Evolutionary conservation across 2,329 filamentous ascomycete species (phyloP).

Genomic region (Verticillium alfalfae): DNA sequence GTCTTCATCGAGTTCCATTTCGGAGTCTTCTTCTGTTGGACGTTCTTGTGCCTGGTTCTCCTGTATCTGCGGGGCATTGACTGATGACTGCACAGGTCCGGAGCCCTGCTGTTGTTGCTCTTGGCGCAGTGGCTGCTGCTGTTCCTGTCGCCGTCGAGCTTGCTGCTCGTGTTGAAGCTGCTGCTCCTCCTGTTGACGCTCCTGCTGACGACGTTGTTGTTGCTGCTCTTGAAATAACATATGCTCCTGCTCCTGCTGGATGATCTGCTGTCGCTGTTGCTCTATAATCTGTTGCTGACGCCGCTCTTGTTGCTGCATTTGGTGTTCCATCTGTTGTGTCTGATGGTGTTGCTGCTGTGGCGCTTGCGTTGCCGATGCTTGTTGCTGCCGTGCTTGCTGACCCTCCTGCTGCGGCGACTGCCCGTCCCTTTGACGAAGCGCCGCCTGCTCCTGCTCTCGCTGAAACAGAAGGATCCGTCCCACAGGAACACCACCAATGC

Average conservation of each 20-base stretch:
- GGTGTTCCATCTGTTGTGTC: not conserved
- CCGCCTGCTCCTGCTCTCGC: constrained; percentile 16
- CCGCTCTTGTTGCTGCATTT: not conserved
- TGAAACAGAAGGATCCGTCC: constrained; percentile 49
- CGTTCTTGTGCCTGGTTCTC: too few species aligned
- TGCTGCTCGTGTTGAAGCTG: not conserved
- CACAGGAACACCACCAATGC: constrained; percentile 55
- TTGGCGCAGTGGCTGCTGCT: not conserved
- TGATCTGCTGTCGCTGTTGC: not conserved
- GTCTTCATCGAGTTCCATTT: not conserved
- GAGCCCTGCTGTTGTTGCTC: not conserved
- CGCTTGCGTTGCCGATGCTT: constrained; percentile 2
- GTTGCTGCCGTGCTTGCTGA: constrained; percentile 23
- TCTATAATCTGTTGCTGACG: not conserved
- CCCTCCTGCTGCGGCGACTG: not conserved
- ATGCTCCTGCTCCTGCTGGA: too few species aligned
- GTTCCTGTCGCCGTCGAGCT: not conserved
- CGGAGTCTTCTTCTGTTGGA: not conserved
- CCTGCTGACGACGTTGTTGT: too few species aligned
- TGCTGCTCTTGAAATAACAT: too few species aligned
- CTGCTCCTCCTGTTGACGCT: too few species aligned
- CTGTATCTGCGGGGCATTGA: too few species aligned
- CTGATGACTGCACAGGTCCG: too few species aligned
- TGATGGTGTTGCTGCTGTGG: not conserved
- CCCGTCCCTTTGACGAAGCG: not conserved